A percentile compares a stretch with the other conserved stretches of the same genome.
These are phyloP conservation scores for Lophium mytilinum DNA, from an alignment of 495 filamentous ascomycete species.

Conservation along the genomic window DNA sequence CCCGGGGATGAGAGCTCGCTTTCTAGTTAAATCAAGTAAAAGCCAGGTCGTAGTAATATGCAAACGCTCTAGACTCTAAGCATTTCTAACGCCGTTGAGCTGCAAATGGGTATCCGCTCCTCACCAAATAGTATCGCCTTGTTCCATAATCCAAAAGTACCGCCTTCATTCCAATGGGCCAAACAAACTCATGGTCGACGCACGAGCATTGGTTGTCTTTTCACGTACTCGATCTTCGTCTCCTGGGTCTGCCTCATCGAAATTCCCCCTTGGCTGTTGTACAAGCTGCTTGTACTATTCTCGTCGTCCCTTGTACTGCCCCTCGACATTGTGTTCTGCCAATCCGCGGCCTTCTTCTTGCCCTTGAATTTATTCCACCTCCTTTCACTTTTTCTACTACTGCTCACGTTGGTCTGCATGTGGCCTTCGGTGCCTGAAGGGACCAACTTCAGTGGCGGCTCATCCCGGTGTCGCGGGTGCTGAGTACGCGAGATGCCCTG, in stretches of 20 bases:
- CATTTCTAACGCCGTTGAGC: too few species aligned
- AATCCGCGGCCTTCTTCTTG: neutral
- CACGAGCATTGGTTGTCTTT: neutral
- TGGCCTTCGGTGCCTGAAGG: neutral
- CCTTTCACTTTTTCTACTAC: neutral
- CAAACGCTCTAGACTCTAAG: too few species aligned
- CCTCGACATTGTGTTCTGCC: neutral
- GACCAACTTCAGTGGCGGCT: neutral
- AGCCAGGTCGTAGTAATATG: too few species aligned
- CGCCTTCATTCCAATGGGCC: too few species aligned
- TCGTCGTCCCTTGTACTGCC: neutral
- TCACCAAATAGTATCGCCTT: too few species aligned
- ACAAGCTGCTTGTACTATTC: neutral
- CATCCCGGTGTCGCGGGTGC: neutral
- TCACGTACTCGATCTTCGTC: neutral
- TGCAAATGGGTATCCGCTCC: too few species aligned
- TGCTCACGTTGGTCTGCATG: neutral
- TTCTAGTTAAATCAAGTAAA: too few species aligned
- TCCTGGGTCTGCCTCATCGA: neutral
- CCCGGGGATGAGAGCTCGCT: too few species aligned
- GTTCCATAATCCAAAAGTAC: too few species aligned
- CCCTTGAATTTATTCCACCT: neutral
- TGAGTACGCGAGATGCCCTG: neutral
- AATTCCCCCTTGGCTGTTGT: neutral
- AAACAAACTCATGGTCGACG: neutral